Base-by-base conservation (phyloP, 177 flowering plant species). In the Vitis hybrid region DNA sequence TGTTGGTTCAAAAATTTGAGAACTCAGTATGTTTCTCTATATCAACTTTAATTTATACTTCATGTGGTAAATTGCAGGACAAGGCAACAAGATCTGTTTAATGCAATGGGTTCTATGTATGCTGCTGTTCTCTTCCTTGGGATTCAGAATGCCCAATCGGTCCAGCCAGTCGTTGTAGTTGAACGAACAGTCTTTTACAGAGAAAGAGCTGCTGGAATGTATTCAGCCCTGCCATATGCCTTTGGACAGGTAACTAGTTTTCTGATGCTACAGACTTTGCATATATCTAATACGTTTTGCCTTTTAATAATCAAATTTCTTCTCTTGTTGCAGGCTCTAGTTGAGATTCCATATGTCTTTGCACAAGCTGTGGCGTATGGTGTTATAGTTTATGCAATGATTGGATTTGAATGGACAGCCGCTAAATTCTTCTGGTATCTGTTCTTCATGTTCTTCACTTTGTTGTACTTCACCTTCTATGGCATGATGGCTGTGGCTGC, bases 401-500 rank as follows among this genome's bases (percentile, higher is more conserved):
- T 86, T 13, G 88, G 79, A 24, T 92, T 85, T 61, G 83, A 91
- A 9, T 86, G 93, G 97, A 79, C 83, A 12, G 80, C 62, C 1
- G 81, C 70, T 2, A 93, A 93, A 68, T 86, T 90, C 78, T 78
- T 90, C 9, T 88, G 93, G 93, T 88, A 82, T 61, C 2, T 86
- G 2, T 93, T 85, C 85, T 86, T 80, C 85, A 87, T 84, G 85
- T 86, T 10, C 81, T 90, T 82, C 82, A 83, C 92, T 10, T 69
- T 91, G 57, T 63, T 85, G 27, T 87, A 85, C 87, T 91, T 87
- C 89, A 91, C 93, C 54, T 86, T 65, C 73, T 90, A 85, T 55
- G 97, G 94, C 61, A 92, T 92, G 97, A 89, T 92, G 94, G 66
- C 84, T 0, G 90, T 89, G 30, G 91, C 84, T 18, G 54, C 87